Evolutionary conservation across 2,329 filamentous ascomycete species (phyloP).

Genomic region (Xylariaceae sp.): DNA sequence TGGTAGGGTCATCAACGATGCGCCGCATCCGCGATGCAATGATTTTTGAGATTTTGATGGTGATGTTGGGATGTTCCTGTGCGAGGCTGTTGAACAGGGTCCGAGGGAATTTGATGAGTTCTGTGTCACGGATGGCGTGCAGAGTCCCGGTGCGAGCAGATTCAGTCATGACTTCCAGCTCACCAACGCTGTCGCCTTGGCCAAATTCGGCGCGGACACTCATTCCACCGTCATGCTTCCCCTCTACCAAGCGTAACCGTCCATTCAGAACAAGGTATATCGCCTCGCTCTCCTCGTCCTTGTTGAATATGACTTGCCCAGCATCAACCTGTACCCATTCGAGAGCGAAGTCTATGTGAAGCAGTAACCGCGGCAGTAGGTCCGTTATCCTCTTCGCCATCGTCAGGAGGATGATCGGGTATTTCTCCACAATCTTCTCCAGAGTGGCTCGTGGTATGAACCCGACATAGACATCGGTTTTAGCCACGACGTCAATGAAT

Average conservation of each 20-base stretch:
- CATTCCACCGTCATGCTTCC: conserved; percentile 74
- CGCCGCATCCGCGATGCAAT: conserved; percentile 93
- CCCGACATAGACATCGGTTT: conserved; percentile 96
- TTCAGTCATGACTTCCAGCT: conserved; percentile 95
- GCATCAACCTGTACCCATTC: conserved; percentile 98
- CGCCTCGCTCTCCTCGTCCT: conserved; percentile 91
- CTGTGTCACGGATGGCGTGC: conserved; percentile 93
- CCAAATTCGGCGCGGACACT: conserved; percentile 88
- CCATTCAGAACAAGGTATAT: conserved; percentile 98
- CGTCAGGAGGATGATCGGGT: conserved; percentile 86
- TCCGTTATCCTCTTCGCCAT: conserved; percentile 94
- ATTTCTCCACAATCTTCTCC: conserved; percentile 86
- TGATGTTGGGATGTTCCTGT: conserved; percentile 94
- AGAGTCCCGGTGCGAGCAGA: conserved; percentile 83
- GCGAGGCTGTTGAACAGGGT: conserved; percentile 97
- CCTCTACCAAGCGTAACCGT: conserved; percentile 76
- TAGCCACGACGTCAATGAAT: conserved; percentile 93
- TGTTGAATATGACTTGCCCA: conserved; percentile 89
- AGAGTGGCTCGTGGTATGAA: conserved; percentile 82
- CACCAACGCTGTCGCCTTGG: conserved; percentile 95
- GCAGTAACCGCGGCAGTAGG: conserved; percentile 78
- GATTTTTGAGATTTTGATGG: conserved; percentile 98
- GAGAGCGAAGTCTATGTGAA: conserved; percentile 96
- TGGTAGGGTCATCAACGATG: conserved; percentile 74
- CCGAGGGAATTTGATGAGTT: conserved; percentile 91